Conservation (phyloP, 2,329 filamentous ascomycete genomes). For the Sclerotinia subarctica region DNA sequence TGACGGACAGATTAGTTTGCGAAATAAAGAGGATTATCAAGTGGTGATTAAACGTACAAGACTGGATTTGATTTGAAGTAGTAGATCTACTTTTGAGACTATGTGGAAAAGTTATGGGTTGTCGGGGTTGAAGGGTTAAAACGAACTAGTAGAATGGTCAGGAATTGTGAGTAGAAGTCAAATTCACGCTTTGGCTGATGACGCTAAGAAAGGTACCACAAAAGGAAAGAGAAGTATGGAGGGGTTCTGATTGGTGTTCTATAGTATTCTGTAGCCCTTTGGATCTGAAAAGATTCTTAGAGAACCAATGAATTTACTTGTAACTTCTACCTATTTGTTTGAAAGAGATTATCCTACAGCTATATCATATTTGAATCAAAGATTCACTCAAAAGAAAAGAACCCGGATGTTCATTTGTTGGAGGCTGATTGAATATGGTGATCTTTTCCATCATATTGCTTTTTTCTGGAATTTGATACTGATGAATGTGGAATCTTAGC, state of each 20-base stretch:
- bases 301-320: background rate
- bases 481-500: slow-evolving; percentile 35
- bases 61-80: background rate
- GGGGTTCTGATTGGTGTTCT: background rate
- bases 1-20: slow-evolving; percentile 5
- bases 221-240: slow-evolving; percentile 1
- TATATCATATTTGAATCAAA: background rate
- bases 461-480: slow-evolving; percentile 21
- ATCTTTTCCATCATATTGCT: background rate
- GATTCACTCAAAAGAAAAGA: background rate
- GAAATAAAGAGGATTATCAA: background rate
- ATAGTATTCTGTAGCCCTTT: background rate
- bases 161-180: background rate
- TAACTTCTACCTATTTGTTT: background rate
- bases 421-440: slow-evolving; percentile 11
- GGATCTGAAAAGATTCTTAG: background rate
- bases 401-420: background rate
- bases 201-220: slow-evolving; percentile 14
- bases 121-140: background rate
- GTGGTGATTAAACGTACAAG: background rate
- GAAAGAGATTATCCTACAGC: background rate
- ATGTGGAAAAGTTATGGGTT: background rate
- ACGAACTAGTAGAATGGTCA: background rate
- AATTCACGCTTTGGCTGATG: slow-evolving; percentile 20
- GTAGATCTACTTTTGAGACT: background rate